Conservation (phyloP, 768 basidiomycete genomes). For the Mycena galericulata region DNA sequence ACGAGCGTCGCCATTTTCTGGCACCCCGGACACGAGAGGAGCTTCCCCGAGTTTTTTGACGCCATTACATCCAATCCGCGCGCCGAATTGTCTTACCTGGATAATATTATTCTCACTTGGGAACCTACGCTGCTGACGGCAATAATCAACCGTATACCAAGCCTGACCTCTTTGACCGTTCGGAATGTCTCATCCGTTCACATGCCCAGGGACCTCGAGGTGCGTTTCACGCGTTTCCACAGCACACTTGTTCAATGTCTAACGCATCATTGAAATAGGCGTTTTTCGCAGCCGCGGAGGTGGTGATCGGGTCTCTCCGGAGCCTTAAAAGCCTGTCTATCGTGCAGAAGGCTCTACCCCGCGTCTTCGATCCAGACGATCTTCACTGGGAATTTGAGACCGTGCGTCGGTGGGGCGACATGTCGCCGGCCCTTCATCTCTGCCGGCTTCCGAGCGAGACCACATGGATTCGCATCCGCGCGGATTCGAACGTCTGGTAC, state of each 20-base stretch:
- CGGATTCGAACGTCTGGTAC: neutral
- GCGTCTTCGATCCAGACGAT: neutral
- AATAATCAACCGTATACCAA: neutral
- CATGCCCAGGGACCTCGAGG: neutral
- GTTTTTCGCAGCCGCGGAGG: neutral
- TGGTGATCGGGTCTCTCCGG: neutral
- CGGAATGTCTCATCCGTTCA: neutral
- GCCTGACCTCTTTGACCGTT: neutral
- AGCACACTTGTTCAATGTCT: neutral
- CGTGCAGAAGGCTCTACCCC: neutral
- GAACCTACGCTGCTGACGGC: neutral
- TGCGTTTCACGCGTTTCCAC: neutral
- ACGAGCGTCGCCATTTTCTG: neutral
- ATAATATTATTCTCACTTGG: neutral
- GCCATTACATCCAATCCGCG: neutral
- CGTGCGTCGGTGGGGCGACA: conserved; percentile 13
- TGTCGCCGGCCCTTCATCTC: neutral
- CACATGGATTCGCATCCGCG: conserved; percentile 1
- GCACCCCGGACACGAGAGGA: neutral
- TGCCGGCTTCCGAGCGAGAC: conserved; percentile 16
- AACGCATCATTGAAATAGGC: neutral
- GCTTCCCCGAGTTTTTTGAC: neutral
- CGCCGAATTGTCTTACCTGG: neutral
- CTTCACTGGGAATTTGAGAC: conserved; percentile 6
- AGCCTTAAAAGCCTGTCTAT: neutral